phyloP scores from a whole-genome alignment of 306 rosid genomes.

The Abrus pulchellus region DNA sequence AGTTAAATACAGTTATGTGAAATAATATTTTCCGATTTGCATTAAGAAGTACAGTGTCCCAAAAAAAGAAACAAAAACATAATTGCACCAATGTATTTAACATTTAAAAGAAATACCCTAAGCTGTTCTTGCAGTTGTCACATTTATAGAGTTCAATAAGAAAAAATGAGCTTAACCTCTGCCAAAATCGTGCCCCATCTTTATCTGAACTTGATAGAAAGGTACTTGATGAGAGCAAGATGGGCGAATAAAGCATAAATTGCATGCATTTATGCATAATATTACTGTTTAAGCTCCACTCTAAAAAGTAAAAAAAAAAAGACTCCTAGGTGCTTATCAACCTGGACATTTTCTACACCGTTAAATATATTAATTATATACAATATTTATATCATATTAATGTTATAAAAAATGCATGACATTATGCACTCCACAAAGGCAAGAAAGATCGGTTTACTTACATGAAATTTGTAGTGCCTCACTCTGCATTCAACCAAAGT shows the following conservation, averaged over 20 bases:
- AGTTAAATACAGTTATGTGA: neutral
- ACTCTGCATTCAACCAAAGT: slow-evolving; percentile 77
- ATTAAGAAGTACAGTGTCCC: neutral
- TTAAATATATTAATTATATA: neutral
- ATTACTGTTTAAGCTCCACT: neutral
- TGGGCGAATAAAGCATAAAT: neutral
- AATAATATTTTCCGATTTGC: neutral
- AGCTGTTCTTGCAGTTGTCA: slow-evolving; percentile 1
- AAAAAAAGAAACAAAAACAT: neutral
- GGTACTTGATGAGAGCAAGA: neutral
- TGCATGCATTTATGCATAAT: slow-evolving; percentile 22
- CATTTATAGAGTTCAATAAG: neutral
- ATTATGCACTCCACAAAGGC: neutral
- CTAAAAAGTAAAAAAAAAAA: neutral
- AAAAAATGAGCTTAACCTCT: neutral
- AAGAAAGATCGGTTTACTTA: slow-evolving; percentile 50
- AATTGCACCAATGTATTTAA: neutral
- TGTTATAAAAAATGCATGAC: neutral
- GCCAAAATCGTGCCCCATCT: neutral
- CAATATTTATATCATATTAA: neutral
- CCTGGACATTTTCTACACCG: neutral
- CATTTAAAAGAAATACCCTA: slow-evolving; percentile 19
- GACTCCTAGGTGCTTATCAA: neutral
- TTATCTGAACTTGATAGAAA: slow-evolving; percentile 23
- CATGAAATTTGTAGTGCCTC: slow-evolving; percentile 81